Percentiles rank a stretch among this genome's conserved stretches.
These are phyloP conservation scores for Lentinula boryana DNA, from an alignment of 768 basidiomycete genomes.

Conservation along the genomic window DNA sequence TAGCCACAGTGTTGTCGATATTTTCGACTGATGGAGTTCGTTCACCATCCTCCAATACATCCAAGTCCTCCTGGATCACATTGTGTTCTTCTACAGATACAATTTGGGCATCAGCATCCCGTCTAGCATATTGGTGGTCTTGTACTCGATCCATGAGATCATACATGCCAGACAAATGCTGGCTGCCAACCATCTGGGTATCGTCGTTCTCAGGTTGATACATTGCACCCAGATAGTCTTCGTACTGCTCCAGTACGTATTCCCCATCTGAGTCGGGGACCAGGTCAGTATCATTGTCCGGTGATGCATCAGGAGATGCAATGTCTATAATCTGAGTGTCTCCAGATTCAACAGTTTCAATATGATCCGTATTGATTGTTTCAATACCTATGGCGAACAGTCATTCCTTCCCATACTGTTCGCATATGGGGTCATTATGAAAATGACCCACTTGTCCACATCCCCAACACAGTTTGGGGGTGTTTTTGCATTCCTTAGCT, in stretches of 20 bases:
- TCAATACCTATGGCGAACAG: background rate
- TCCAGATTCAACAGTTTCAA: background rate
- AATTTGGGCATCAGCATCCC: too few relatives aligned
- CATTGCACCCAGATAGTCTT: background rate
- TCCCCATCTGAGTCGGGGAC: background rate
- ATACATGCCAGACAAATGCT: too few relatives aligned
- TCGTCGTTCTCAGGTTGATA: background rate
- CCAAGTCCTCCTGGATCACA: too few relatives aligned
- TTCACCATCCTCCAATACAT: too few relatives aligned
- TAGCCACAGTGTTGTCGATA: too few relatives aligned
- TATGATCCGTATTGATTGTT: too few relatives aligned
- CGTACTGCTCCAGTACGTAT: background rate
- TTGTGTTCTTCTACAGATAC: too few relatives aligned
- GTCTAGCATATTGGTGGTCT: too few relatives aligned
- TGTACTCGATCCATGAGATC: too few relatives aligned
- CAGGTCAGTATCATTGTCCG: background rate
- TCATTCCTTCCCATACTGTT: background rate
- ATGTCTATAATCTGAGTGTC: background rate
- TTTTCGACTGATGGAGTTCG: too few relatives aligned
- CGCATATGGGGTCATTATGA: background rate
- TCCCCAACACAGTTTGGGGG: background rate
- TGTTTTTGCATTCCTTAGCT: background rate
- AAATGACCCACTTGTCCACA: background rate
- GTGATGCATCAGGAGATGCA: background rate
- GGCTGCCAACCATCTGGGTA: too few relatives aligned